A percentile compares a stretch with the other conserved stretches of the same genome.
phyloP scores from a whole-genome alignment of 345 rosid species.

The Pseudoturritis turrita region DNA sequence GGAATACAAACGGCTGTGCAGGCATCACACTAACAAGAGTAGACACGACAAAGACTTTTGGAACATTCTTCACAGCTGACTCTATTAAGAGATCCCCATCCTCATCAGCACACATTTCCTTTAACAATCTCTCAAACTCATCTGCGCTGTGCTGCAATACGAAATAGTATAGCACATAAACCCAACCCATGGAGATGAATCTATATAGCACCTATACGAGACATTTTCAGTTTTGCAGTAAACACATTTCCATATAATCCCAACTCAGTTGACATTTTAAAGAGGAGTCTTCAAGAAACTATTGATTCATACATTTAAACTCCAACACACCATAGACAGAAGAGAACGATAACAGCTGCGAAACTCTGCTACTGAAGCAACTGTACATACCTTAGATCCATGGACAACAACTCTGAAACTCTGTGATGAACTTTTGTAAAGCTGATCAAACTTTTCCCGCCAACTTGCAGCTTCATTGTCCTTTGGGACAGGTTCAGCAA shows the following conservation, averaged over 20 bases:
- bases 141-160: slow-evolving; percentile 97
- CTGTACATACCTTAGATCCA: slow-evolving; percentile 83
- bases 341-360: neutral
- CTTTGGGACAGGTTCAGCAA: slow-evolving; percentile 90
- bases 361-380: neutral
- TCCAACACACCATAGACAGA: neutral
- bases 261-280: neutral
- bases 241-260: neutral
- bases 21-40: slow-evolving; percentile 93
- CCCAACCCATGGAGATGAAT: slow-evolving; percentile 11
- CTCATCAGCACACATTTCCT: slow-evolving; percentile 97
- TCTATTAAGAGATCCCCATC: slow-evolving; percentile 94
- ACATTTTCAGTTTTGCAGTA: no score
- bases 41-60: slow-evolving; percentile 92
- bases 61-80: slow-evolving; percentile 83
- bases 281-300: neutral
- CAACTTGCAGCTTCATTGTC: slow-evolving; percentile 98
- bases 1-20: slow-evolving; percentile 92
- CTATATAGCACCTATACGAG: no score
- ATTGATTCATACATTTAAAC: neutral
- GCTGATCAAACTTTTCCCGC: slow-evolving; percentile 97
- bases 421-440: slow-evolving; percentile 97
- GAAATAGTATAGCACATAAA: slow-evolving; percentile 30
- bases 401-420: slow-evolving; percentile 99
- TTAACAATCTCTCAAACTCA: slow-evolving; percentile 88